Evolutionary conservation across 257 asterid genomes (phyloP).

Genomic region (Plectranthus barbatus): DNA sequence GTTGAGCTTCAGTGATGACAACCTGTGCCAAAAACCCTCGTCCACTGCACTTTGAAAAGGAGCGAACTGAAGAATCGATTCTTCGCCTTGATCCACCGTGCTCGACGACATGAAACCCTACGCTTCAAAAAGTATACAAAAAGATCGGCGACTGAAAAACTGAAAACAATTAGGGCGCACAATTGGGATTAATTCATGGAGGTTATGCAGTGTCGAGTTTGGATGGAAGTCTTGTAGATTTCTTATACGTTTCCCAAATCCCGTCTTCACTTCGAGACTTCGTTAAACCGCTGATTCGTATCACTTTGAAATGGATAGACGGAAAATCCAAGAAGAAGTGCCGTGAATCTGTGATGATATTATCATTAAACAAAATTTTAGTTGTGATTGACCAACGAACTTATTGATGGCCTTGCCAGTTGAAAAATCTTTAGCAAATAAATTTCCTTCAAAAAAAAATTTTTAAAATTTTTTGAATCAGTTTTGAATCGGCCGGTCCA

Average conservation of each 20-base stretch:
- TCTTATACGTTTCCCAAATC: neutral
- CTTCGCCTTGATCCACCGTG: slow-evolving; percentile 34
- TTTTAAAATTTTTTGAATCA: too few species aligned
- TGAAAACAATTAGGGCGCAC: slow-evolving; percentile 9
- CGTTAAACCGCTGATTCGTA: too few species aligned
- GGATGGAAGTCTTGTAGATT: neutral
- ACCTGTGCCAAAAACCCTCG: slow-evolving; percentile 88
- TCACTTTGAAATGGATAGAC: neutral
- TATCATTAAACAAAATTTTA: too few species aligned
- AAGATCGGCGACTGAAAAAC: neutral
- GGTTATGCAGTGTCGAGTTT: neutral
- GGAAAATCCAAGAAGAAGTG: neutral
- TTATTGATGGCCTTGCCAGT: too few species aligned
- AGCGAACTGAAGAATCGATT: slow-evolving; percentile 49
- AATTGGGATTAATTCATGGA: neutral
- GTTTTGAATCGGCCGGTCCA: too few species aligned
- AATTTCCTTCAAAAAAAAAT: too few species aligned
- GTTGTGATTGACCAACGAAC: too few species aligned
- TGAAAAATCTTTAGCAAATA: too few species aligned
- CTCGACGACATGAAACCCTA: neutral
- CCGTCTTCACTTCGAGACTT: too few species aligned
- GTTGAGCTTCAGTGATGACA: slow-evolving; percentile 91
- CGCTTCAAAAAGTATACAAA: neutral
- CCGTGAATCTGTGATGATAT: too few species aligned
- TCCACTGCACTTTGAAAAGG: slow-evolving; percentile 76